These are phyloP conservation scores for Thermothelomyces thermophilus DNA, from an alignment of 2,329 filamentous ascomycete genomes.

Conservation along the genomic window DNA sequence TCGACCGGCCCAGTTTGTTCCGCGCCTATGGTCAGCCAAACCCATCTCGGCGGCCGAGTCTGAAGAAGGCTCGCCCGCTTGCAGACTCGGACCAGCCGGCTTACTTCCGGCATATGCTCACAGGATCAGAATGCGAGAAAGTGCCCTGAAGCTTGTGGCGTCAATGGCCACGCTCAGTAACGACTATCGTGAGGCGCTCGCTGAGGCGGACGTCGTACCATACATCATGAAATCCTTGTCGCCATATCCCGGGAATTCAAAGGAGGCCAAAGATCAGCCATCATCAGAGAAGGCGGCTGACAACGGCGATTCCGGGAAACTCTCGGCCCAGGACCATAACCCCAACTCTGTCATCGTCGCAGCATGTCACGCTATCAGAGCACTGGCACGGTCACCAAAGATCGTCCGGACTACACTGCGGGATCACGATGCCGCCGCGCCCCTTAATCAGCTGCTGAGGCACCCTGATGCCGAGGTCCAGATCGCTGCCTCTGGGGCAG, in stretches of 20 bases:
- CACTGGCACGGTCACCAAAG: conserved; percentile 77
- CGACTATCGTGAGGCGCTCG: conserved; percentile 72
- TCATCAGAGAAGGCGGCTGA: conserved; percentile 31
- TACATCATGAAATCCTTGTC: conserved; percentile 77
- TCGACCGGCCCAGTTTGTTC: conserved; percentile 29
- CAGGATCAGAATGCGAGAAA: conserved; percentile 69
- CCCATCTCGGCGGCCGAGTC: conserved; percentile 18
- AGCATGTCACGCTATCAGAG: conserved; percentile 74
- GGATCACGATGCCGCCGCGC: conserved; percentile 73
- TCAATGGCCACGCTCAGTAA: conserved; percentile 77
- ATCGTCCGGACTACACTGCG: conserved; percentile 80
- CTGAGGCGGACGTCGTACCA: conserved; percentile 71
- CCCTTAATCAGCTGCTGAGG: conserved; percentile 67
- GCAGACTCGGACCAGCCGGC: conserved; percentile 54
- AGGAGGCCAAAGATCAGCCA: conserved; percentile 36
- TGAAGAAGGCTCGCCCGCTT: conserved; percentile 27
- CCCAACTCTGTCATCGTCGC: conserved; percentile 72
- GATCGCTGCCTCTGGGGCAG: conserved; percentile 74
- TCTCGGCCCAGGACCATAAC: conserved; percentile 57
- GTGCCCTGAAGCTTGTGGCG: conserved; percentile 70
- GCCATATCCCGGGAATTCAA: conserved; percentile 48
- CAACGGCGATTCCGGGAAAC: not conserved
- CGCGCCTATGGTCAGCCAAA: conserved; percentile 34
- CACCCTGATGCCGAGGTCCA: conserved; percentile 73
- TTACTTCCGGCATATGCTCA: conserved; percentile 57